A percentile compares a stretch with the other conserved stretches of the same genome.
phyloP scores from a whole-genome alignment of 1,284 basidiomycete genomes.

The Puccinia horiana region DNA sequence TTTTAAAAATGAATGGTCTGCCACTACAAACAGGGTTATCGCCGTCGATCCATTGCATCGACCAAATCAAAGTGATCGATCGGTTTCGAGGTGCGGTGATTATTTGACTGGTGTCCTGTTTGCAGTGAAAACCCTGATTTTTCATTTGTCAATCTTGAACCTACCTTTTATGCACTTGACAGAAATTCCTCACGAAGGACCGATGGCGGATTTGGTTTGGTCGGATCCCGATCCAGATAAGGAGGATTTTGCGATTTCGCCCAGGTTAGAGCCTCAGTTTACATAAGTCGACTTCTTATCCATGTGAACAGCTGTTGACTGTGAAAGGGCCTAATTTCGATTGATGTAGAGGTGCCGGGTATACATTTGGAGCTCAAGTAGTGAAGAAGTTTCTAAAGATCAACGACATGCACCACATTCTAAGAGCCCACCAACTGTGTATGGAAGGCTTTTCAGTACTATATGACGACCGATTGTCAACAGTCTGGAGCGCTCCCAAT shows the following conservation, averaged over 20 bases:
- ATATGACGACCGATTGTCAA: conserved; percentile 91
- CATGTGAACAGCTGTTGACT: conserved; percentile 44
- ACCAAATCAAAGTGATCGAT: conserved; percentile 99
- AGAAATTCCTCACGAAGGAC: conserved; percentile 99
- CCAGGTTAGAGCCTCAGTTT: conserved; percentile 67
- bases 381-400: conserved; percentile 95
- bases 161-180: conserved; percentile 31
- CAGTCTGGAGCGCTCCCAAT: conserved; percentile 98
- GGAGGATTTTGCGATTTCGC: conserved; percentile 98
- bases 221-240: conserved; percentile 99
- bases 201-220: conserved; percentile 99
- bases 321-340: background rate
- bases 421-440: conserved; percentile 96
- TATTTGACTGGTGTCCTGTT: background rate
- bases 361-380: conserved; percentile 96
- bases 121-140: background rate
- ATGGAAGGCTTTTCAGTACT: conserved; percentile 98
- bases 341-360: conserved; percentile 81
- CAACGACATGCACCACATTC: conserved; percentile 95
- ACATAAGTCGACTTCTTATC: conserved; percentile 35
- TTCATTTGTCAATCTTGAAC: background rate
- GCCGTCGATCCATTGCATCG: conserved; percentile 96
- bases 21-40: conserved; percentile 70
- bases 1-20: background rate
- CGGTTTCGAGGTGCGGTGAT: conserved; percentile 77